Base-by-base conservation (phyloP, 1,284 basidiomycete genomes). In the Apiotrichum sp. region DNA sequence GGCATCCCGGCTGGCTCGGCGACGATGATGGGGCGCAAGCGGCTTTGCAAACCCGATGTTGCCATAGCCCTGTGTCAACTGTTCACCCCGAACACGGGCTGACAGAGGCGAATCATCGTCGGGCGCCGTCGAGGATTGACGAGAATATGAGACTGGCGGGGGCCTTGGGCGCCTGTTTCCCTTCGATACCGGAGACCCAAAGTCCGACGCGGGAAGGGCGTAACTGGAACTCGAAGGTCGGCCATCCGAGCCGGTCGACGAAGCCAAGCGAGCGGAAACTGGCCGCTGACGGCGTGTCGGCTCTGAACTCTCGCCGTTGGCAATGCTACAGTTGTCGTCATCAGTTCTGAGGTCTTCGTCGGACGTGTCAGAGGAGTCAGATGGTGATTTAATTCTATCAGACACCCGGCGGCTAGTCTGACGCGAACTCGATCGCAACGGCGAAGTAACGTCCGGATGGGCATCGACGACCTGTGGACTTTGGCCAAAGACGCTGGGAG, bases 381-480 rank as follows among this genome's bases (percentile, higher is more conserved):
- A 72, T 4, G 70, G 67, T 5, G 72, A 71, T 7, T 66, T 64
- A 43, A 75, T 65, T 6, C 73, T 65, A 47, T 71, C 68, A 6
- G 70, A 73, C 16, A 39, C 35, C 29, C 47, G 22, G 22, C 22
- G 22, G 22, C 22, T 22, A 22, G 22, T 48, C 6, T 35, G 47
- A 22, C 22, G 22, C 22, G 22, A 22, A 22, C 22, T 22, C 22
- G 22, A 22, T 22, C 22, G 22, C 22, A 22, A 22, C 22, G 22
- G 22, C 22, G 22, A 22, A 22, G 22, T 22, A 22, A 22, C 22
- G 22, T 22, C 22, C 22, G 22, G 22, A 22, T 22, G 22, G 22
- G 22, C 22, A 22, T 22, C 22, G 22, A 22, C 22, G 22, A 22
- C 22, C 22, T 22, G 22, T 22, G 22, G 22, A 22, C 22, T 22